A percentile compares a stretch with the other conserved stretches of the same genome.
Conservation (phyloP, 768 basidiomycete species). For the Tylopilus vinaceipallidus region DNA sequence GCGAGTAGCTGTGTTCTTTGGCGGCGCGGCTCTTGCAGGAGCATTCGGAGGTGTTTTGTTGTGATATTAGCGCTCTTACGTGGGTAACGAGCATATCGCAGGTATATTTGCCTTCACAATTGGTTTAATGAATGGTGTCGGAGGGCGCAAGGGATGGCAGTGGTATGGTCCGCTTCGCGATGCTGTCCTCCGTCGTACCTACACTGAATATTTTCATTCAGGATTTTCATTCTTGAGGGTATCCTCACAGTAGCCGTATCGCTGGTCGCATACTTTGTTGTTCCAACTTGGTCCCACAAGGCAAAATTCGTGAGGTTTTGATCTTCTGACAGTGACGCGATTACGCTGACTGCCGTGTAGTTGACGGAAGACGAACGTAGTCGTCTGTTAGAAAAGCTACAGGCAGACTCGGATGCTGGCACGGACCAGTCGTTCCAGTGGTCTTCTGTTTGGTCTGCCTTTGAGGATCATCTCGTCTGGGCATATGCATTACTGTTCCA, state of each 20-base stretch:
- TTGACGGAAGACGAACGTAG: conserved; percentile 51
- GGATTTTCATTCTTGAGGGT: conserved; percentile 62
- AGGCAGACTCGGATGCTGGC: conserved; percentile 53
- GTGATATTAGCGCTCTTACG: not conserved
- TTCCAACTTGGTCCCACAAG: conserved; percentile 59
- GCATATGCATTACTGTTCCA: conserved; percentile 61
- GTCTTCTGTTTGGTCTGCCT: conserved; percentile 53
- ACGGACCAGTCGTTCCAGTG: conserved; percentile 55
- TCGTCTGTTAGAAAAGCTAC: conserved; percentile 47
- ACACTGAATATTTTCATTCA: conserved; percentile 14
- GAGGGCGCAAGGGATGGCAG: conserved; percentile 59
- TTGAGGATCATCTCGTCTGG: conserved; percentile 59
- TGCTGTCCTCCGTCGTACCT: not conserved
- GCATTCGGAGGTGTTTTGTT: conserved; percentile 51
- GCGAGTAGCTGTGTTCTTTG: conserved; percentile 62
- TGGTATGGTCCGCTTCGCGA: conserved; percentile 36
- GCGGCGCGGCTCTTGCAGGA: conserved; percentile 59
- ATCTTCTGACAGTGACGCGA: not conserved
- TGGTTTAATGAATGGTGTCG: conserved; percentile 59
- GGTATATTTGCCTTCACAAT: conserved; percentile 59
- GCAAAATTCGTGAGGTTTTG: conserved; percentile 49
- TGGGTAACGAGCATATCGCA: conserved; percentile 13
- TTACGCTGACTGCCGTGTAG: conserved; percentile 27
- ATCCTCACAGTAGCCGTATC: conserved; percentile 49
- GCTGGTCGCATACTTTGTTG: conserved; percentile 47